Evolutionary conservation across 768 basidiomycete genomes (phyloP).

Genomic region (Lentinula guzmanii): DNA sequence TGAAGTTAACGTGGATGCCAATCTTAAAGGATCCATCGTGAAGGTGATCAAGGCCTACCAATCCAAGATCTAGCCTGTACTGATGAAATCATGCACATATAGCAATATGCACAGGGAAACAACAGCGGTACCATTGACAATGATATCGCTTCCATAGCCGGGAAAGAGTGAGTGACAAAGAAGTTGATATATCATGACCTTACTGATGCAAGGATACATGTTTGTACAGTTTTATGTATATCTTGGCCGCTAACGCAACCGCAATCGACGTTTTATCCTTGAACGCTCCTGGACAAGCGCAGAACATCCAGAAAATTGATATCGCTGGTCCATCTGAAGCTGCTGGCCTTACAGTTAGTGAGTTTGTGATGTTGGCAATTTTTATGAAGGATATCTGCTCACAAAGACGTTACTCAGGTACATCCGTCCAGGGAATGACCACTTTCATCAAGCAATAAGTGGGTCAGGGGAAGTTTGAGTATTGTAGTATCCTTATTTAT

Average conservation of each 20-base stretch:
- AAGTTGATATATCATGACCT: background rate
- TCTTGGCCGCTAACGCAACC: conserved; percentile 31
- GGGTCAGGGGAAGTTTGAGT: too few species aligned
- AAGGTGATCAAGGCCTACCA: conserved; percentile 20
- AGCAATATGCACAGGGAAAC: conserved; percentile 34
- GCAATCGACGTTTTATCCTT: conserved; percentile 33
- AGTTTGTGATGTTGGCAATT: conserved; percentile 7
- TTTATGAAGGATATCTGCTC: background rate
- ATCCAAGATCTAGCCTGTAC: background rate
- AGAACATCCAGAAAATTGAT: conserved; percentile 24
- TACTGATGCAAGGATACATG: background rate
- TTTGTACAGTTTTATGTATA: conserved; percentile 32
- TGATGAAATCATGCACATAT: background rate
- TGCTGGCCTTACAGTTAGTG: conserved; percentile 28
- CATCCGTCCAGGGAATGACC: conserved; percentile 13
- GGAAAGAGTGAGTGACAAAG: conserved; percentile 26
- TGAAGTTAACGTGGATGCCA: conserved; percentile 40
- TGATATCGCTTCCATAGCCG: conserved; percentile 29
- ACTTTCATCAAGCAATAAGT: conserved; percentile 13
- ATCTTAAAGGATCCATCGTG: conserved; percentile 38
- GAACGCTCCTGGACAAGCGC: conserved; percentile 27
- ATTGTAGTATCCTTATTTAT: background rate
- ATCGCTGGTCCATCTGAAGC: conserved; percentile 24
- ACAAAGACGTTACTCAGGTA: background rate
- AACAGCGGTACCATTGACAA: conserved; percentile 34